These are phyloP conservation scores for Diaporthe nobilis DNA, from an alignment of 2,329 filamentous ascomycete genomes.

Conservation along the genomic window DNA sequence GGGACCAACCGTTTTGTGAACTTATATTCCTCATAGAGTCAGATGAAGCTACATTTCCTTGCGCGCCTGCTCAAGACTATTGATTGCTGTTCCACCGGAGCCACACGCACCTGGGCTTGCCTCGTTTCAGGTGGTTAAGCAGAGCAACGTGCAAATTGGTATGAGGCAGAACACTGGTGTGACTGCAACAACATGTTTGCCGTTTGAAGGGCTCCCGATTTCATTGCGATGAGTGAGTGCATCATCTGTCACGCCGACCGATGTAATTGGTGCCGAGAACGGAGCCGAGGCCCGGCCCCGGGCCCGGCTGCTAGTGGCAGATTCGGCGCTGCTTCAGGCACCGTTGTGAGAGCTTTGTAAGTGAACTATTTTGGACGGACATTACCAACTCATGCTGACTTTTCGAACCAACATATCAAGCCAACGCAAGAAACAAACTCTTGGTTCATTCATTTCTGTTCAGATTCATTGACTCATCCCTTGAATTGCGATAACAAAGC, in stretches of 20 bases:
- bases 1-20: neutral
- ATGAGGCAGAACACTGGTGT: neutral
- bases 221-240: neutral
- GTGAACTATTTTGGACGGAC: neutral
- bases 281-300: conserved; percentile 4
- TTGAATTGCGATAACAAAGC: neutral
- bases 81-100: neutral
- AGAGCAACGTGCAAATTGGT: neutral
- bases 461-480: too few species aligned
- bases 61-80: neutral
- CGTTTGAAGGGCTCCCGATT: too few species aligned
- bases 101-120: neutral
- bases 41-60: neutral
- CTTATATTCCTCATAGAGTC: neutral
- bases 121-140: neutral
- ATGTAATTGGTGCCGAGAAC: neutral
- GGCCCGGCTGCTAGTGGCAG: conserved; percentile 7
- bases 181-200: neutral
- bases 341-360: conserved; percentile 1
- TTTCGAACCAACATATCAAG: neutral
- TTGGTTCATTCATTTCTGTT: neutral
- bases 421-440: neutral
- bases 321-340: neutral
- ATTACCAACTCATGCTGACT: neutral
- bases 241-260: neutral